Conservation (phyloP, 257 asterid genomes). For the Solanum sejunctum region DNA sequence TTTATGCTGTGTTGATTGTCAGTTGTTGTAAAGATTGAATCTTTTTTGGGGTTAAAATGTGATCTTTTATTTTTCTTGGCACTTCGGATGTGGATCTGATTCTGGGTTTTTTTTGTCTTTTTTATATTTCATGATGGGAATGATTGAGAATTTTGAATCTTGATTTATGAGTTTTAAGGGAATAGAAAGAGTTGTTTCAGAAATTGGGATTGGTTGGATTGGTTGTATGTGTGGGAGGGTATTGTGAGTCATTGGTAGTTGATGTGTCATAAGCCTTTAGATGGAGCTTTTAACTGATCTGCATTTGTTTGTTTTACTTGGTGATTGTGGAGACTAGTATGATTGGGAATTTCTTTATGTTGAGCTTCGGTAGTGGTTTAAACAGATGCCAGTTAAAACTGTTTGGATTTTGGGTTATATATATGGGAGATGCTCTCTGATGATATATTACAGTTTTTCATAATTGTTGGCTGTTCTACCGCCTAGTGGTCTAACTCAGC, state of each 20-base stretch:
- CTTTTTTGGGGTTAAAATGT: too few species aligned
- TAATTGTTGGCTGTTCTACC: slow-evolving; percentile 22
- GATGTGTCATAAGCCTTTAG: background rate
- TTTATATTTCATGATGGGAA: too few species aligned
- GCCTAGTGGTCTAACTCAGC: slow-evolving; percentile 1
- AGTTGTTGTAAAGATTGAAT: too few species aligned
- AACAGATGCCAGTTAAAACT: slow-evolving; percentile 27
- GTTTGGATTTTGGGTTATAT: slow-evolving; percentile 27
- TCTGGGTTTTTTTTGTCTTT: too few species aligned
- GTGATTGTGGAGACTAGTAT: slow-evolving; percentile 3
- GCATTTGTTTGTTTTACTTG: slow-evolving; percentile 8
- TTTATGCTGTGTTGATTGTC: too few species aligned
- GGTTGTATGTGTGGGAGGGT: background rate
- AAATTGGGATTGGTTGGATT: slow-evolving; percentile 9
- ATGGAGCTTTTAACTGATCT: slow-evolving; percentile 17
- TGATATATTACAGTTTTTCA: slow-evolving; percentile 27
- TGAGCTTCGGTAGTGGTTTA: slow-evolving; percentile 15
- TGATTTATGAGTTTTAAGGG: background rate
- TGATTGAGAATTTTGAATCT: too few species aligned
- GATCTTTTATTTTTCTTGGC: too few species aligned
- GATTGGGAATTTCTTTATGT: background rate
- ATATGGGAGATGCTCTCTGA: slow-evolving; percentile 26
- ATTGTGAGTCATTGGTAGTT: slow-evolving; percentile 13
- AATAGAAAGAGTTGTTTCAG: slow-evolving; percentile 1
- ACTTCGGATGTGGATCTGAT: too few species aligned